Percentiles rank a stretch among this genome's conserved stretches.
Evolutionary conservation across 2,329 filamentous ascomycete genomes (phyloP).

Genomic region (Fusarium acutatum): DNA sequence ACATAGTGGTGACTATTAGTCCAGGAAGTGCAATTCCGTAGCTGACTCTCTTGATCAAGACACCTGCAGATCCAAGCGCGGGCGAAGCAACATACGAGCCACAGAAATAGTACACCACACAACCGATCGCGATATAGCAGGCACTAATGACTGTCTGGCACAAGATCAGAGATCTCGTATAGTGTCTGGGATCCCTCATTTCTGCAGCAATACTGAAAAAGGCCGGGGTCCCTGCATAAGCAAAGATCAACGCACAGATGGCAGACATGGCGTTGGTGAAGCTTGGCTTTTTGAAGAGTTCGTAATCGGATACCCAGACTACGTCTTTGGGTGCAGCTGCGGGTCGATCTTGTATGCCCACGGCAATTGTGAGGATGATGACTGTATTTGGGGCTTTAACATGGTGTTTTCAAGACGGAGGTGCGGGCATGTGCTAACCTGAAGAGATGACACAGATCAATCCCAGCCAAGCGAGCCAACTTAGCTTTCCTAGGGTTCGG

Average conservation of each 20-base stretch:
- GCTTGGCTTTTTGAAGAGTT: conserved; percentile 5
- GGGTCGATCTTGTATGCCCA: conserved; percentile 28
- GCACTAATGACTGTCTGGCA: conserved; percentile 41
- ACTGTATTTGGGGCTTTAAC: not conserved
- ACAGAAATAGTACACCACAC: conserved; percentile 56
- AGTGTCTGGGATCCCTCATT: conserved; percentile 43
- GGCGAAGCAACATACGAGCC: conserved; percentile 57
- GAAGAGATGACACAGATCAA: conserved; percentile 10
- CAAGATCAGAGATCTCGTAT: conserved; percentile 32
- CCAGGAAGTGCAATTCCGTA: conserved; percentile 49
- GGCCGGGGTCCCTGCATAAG: conserved; percentile 47
- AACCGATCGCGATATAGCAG: conserved; percentile 44
- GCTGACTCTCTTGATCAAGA: conserved; percentile 51
- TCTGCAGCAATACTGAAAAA: conserved; percentile 46
- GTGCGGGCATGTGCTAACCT: not conserved
- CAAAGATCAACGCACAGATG: conserved; percentile 46
- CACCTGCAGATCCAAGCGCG: conserved; percentile 54
- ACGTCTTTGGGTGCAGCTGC: conserved; percentile 14
- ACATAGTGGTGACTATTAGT: conserved; percentile 34
- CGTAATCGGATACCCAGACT: conserved; percentile 15
- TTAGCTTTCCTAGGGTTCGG: conserved; percentile 44
- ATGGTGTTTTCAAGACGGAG: fast-evolving
- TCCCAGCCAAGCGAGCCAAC: conserved; percentile 44
- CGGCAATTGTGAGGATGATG: conserved; percentile 32
- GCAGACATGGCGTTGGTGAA: conserved; percentile 36